Base-by-base conservation (phyloP, 345 rosid species). In the Arabidopsis arenosa region DNA sequence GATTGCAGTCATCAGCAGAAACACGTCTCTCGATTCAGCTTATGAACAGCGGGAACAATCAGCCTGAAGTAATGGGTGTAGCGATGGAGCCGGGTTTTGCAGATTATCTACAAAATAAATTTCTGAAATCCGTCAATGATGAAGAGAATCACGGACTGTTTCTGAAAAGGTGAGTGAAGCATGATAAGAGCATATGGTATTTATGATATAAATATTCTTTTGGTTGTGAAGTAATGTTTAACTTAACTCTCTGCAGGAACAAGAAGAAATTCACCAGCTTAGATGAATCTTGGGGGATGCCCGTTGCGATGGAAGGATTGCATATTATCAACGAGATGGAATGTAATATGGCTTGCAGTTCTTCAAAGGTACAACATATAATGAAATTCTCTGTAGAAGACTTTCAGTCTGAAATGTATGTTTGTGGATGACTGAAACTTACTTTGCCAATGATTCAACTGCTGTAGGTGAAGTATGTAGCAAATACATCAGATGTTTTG, bases 401-500 rank as follows among this genome's bases (percentile, higher is more conserved):
- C 41, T 59, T 75, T 11, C 40, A 36, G 9, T 54, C 39, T 32
- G 23, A 63, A 45, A 8, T 63, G 72, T 60, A 35, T 43, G 62
- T 52, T 7, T 37, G 23, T 49, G 37, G 18, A 70, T 66, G 45
- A 57, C 43, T 58, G 60, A 52, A 40, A 9, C 68, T 73, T 56
- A 54, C 21, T 45, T 17, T 15, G 21, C 74, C 75, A 66, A n/a
- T 74, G 58, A 37, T 81, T 32, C 39, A 62, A 76, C 45, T 63
- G 54, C 43, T 73, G 69, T 72, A 94, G 98, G 97, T 94, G 15
- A 88, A 92, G 14, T 95, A 95, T 47, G 95, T 87, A 23, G 75
- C 80, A 73, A 92, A 90, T 61, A 92, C 99, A 23, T 92, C 93
- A 85, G 99, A 95, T 76, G 81, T 81, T 79, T 80, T 95, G 84